Evolutionary conservation across 129 eudicot genomes (phyloP).

Genomic region (Heracleum sosnowskyi): DNA sequence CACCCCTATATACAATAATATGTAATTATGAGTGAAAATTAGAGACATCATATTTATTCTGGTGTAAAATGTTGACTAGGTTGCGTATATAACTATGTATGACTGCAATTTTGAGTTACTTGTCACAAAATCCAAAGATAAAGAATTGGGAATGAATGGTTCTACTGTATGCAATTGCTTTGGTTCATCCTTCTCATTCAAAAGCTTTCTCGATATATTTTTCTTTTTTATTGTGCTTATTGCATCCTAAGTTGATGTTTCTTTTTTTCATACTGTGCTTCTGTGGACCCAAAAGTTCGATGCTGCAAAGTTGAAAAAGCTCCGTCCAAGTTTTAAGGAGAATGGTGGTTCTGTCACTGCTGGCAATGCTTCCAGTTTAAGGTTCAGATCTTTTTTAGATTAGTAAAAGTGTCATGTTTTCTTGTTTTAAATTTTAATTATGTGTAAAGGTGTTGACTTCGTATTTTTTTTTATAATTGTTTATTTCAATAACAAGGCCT

Average conservation of each 20-base stretch:
- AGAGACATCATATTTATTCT: background rate
- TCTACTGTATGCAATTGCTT: background rate
- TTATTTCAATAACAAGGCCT: background rate
- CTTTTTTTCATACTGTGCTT: background rate
- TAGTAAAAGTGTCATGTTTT: background rate
- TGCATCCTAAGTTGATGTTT: background rate
- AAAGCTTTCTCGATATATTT: background rate
- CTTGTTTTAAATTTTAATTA: background rate
- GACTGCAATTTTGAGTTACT: background rate
- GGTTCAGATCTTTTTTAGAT: slow-evolving; percentile 29
- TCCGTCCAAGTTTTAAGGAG: slow-evolving; percentile 92
- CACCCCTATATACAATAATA: too few relatives aligned
- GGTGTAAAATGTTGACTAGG: background rate
- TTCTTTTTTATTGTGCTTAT: background rate
- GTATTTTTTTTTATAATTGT: background rate
- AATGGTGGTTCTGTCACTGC: slow-evolving; percentile 92
- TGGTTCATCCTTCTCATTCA: background rate
- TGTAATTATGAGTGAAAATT: background rate
- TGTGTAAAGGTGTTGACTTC: background rate
- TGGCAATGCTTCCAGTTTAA: slow-evolving; percentile 95
- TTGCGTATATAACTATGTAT: background rate
- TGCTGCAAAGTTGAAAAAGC: slow-evolving; percentile 83
- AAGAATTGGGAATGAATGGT: background rate
- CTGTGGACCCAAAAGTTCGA: slow-evolving; percentile 49
- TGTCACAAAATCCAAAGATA: background rate